These are phyloP conservation scores for Septoria petroselini DNA, from an alignment of 2,329 filamentous ascomycete species.

Conservation along the genomic window DNA sequence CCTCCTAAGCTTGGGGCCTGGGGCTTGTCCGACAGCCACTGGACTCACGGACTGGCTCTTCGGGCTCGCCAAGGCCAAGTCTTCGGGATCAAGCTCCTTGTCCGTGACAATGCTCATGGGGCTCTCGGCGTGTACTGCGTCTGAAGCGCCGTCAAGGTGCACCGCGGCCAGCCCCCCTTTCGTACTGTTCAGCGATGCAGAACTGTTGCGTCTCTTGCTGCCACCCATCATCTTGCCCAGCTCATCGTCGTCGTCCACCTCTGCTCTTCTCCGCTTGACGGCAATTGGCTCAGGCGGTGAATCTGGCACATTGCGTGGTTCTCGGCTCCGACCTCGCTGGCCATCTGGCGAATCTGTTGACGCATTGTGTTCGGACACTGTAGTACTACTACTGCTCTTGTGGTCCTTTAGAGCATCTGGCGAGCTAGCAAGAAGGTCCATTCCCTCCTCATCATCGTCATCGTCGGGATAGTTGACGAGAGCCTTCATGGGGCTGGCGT, in stretches of 20 bases:
- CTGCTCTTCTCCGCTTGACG: slow-evolving; percentile 86
- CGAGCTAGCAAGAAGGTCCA: slow-evolving; percentile 54
- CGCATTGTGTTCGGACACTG: slow-evolving; percentile 23
- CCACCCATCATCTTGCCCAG: slow-evolving; percentile 69
- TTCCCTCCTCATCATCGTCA: slow-evolving; percentile 64
- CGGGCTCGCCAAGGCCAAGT: slow-evolving; percentile 22
- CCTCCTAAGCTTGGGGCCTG: slow-evolving; percentile 37
- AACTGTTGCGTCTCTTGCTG: slow-evolving; percentile 45
- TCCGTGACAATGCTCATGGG: slow-evolving; percentile 17
- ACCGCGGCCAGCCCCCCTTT: slow-evolving; percentile 27
- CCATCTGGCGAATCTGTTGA: slow-evolving; percentile 24
- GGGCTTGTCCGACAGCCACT: slow-evolving; percentile 15
- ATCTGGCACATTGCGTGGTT: slow-evolving; percentile 32
- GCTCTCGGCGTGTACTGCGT: slow-evolving; percentile 7
- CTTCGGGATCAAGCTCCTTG: slow-evolving; percentile 13
- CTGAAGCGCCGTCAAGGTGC: slow-evolving; percentile 22
- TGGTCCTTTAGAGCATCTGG: slow-evolving; percentile 40
- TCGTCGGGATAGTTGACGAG: slow-evolving; percentile 92
- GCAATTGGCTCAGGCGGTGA: slow-evolving; percentile 45
- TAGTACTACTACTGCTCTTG: slow-evolving; percentile 29
- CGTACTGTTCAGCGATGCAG: slow-evolving; percentile 26
- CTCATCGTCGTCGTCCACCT: slow-evolving; percentile 81
- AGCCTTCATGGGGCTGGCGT: slow-evolving; percentile 59
- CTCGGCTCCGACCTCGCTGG: slow-evolving; percentile 23
- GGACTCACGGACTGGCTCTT: slow-evolving; percentile 19